Evolutionary conservation across 805 yeast species (phyloP), one percentile per base, ranked within the genome.

Genomic region (Ogataea minuta): DNA sequence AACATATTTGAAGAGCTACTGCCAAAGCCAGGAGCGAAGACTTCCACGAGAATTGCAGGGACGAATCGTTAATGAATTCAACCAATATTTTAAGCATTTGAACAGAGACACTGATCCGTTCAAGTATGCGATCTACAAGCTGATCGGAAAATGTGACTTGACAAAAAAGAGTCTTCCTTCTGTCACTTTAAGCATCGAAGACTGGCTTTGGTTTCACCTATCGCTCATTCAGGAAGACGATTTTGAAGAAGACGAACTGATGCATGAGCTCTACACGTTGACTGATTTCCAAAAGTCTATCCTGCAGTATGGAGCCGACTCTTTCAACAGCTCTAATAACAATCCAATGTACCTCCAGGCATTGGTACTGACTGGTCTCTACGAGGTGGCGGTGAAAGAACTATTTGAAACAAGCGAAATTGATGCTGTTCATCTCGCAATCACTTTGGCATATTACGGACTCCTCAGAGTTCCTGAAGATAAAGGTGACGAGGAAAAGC

Each of bases 181-280:
- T n/a, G 68, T 76, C 26, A 76, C 91, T 21, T 64, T 79, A 25
- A 85, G 95, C 43, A 77, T 90, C 33, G 98, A 91, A 62, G 98
- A 91, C 64, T 91, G 98, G 98, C 62, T 91, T 34, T 91, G 99
- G 99, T 77, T 85, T 57, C 97, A 93, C 62, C 71, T 93, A 41
- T 73, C 79, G 62, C 70, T 91, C 20, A 77, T 85, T 11, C 76
- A 80, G 40, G 91, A 86, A 53, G 74, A 68, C 31, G 57, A 44
- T 13, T 11, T 50, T 26, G 64, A 62, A 11, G 46, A 44, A 4
- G 48, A 42, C n/a, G 49, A 42, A 21, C 76, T 83, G 24, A 66
- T 79, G 9, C 78, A 76, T 56, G 95, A 87, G 52, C 72, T 76
- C 45, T 91, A 88, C 60, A 73, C 81, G 1, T 68, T 93, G 42